Conservation (phyloP, 495 filamentous ascomycete species). For the Lasiosphaeria ovina region DNA sequence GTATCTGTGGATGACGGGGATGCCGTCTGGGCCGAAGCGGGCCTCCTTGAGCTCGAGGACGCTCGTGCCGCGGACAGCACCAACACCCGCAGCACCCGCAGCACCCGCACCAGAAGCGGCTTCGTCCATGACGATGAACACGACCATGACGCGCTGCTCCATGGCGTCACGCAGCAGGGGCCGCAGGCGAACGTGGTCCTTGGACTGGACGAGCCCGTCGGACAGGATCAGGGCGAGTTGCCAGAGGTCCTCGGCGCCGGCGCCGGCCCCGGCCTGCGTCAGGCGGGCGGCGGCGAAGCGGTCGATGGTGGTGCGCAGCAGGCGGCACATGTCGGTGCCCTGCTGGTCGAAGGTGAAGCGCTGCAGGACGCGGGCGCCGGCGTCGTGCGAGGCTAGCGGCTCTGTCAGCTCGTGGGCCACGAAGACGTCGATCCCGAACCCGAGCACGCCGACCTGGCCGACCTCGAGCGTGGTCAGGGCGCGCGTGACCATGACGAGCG, state of each 20-base stretch:
- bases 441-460: slow-evolving; percentile 83
- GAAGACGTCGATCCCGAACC: slow-evolving; percentile 83
- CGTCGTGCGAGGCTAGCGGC: slow-evolving; percentile 73
- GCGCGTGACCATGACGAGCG: slow-evolving; percentile 82
- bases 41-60: slow-evolving; percentile 82
- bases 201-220: slow-evolving; percentile 80
- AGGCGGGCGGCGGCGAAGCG: slow-evolving; percentile 74
- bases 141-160: slow-evolving; percentile 95
- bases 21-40: slow-evolving; percentile 68
- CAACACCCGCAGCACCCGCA: slow-evolving; percentile 24
- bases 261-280: slow-evolving; percentile 51
- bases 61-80: slow-evolving; percentile 29
- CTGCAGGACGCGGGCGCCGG: slow-evolving; percentile 77
- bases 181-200: slow-evolving; percentile 75
- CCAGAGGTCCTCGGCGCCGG: slow-evolving; percentile 81
- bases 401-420: slow-evolving; percentile 86
- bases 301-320: slow-evolving; percentile 72
- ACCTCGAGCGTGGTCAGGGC: slow-evolving; percentile 87
- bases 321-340: slow-evolving; percentile 75
- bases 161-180: slow-evolving; percentile 80
- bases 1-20: slow-evolving; percentile 73
- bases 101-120: slow-evolving; percentile 39
- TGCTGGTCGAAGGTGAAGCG: slow-evolving; percentile 83
- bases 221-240: slow-evolving; percentile 90
- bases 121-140: slow-evolving; percentile 94